Percentiles rank a stretch among this genome's conserved stretches.
Evolutionary conservation across 257 asterid species (phyloP).

Genomic region (Ehretia macrophylla): DNA sequence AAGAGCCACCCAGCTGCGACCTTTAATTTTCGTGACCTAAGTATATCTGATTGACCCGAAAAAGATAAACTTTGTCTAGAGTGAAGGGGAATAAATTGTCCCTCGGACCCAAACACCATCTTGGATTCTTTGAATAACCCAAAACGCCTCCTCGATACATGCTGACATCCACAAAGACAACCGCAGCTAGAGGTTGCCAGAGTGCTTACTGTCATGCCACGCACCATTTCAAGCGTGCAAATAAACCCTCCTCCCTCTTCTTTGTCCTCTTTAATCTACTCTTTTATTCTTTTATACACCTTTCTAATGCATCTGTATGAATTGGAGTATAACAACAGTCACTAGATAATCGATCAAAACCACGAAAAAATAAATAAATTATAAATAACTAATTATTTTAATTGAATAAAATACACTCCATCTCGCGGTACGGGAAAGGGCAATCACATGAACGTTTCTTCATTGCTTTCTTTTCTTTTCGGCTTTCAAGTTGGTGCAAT

Average conservation of each 20-base stretch:
- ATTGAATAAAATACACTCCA: too few relatives aligned
- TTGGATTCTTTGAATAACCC: slow-evolving; percentile 34
- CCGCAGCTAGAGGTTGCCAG: slow-evolving; percentile 50
- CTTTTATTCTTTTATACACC: not conserved
- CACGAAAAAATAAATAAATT: too few relatives aligned
- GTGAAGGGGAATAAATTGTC: slow-evolving; percentile 31
- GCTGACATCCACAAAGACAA: slow-evolving; percentile 35
- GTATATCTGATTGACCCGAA: slow-evolving; percentile 21
- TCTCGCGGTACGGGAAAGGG: too few relatives aligned
- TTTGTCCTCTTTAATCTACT: not conserved
- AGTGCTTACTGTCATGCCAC: slow-evolving; percentile 42
- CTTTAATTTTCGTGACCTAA: slow-evolving; percentile 43
- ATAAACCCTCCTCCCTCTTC: slow-evolving; percentile 13
- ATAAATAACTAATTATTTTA: too few relatives aligned
- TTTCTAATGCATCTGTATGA: too few relatives aligned
- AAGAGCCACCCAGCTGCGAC: slow-evolving; percentile 85
- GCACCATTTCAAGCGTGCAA: slow-evolving; percentile 42
- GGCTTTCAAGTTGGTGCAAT: too few relatives aligned
- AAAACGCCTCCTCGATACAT: slow-evolving; percentile 37
- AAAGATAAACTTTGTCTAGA: slow-evolving; percentile 31
- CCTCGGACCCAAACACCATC: slow-evolving; percentile 35
- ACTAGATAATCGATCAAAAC: too few relatives aligned
- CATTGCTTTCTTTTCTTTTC: too few relatives aligned
- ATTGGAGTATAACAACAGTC: too few relatives aligned
- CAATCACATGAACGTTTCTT: too few relatives aligned